phyloP scores from a whole-genome alignment of 2,329 filamentous ascomycete species.

The Westerdykella ornata region DNA sequence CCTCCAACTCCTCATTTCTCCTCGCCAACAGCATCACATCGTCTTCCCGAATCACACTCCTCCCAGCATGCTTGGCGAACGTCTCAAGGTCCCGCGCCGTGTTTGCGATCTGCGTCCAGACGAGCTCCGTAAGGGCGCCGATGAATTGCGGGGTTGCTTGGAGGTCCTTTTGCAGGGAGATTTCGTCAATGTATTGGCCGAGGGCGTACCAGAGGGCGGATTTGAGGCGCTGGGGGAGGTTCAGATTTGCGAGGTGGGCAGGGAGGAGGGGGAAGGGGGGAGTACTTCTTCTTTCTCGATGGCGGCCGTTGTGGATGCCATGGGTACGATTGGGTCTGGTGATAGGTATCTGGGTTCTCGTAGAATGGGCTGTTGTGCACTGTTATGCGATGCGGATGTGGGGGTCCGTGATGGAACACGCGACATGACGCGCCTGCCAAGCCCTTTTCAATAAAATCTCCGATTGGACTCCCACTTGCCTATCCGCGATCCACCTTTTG shows the following conservation, averaged over 20 bases:
- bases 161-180: constrained; percentile 63
- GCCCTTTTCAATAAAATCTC: not conserved
- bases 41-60: constrained; percentile 71
- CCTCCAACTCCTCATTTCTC: constrained; percentile 77
- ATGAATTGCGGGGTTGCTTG: constrained; percentile 93
- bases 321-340: constrained; percentile 2
- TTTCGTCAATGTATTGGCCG: constrained; percentile 69
- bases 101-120: constrained; percentile 67
- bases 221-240: constrained; percentile 41
- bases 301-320: constrained; percentile 21
- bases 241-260: constrained; percentile 1
- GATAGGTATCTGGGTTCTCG: not conserved
- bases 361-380: too few relatives aligned
- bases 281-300: constrained; percentile 31
- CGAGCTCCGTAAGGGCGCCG: constrained; percentile 66
- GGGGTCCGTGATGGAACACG: constrained; percentile 1
- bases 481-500: not conserved
- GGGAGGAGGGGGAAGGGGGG: not conserved
- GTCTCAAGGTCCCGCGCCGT: constrained; percentile 55
- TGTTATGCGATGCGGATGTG: not conserved
- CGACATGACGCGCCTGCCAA: constrained; percentile 4
- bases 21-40: constrained; percentile 84
- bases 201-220: constrained; percentile 39
- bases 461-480: not conserved
- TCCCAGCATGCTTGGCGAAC: constrained; percentile 63